A percentile compares a stretch with the other conserved stretches of the same genome.
These are phyloP conservation scores for Penicillium chermesinum DNA, from an alignment of 495 filamentous ascomycete genomes.

Conservation along the genomic window DNA sequence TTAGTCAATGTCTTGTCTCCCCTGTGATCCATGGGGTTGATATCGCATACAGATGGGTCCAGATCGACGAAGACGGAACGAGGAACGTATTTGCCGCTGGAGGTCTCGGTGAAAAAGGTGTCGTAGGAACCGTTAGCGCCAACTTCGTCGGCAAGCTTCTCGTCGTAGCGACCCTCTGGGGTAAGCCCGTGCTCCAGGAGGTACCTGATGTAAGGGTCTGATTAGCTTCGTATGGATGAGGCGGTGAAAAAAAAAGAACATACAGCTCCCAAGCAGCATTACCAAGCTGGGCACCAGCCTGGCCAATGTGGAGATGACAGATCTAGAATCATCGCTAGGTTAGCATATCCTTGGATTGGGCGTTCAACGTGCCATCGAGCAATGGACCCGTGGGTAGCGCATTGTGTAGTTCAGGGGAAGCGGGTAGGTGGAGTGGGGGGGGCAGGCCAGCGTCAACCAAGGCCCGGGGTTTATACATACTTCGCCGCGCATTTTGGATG, in stretches of 20 bases:
- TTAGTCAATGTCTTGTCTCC: conserved; percentile 4
- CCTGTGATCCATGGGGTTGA: neutral
- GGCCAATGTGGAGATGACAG: conserved; percentile 86
- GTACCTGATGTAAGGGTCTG: conserved; percentile 44
- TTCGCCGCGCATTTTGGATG: conserved; percentile 34
- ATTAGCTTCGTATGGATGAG: conserved; percentile 14
- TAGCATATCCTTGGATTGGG: conserved; percentile 4
- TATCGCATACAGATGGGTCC: conserved; percentile 58
- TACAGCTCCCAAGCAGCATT: conserved; percentile 96
- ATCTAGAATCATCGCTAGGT: conserved; percentile 47
- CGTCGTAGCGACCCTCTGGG: conserved; percentile 64
- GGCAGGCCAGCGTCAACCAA: conserved; percentile 12
- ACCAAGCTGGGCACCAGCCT: conserved; percentile 89
- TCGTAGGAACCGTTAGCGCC: conserved; percentile 69
- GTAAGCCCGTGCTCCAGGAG: conserved; percentile 86
- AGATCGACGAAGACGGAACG: conserved; percentile 54
- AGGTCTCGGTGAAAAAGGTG: conserved; percentile 89
- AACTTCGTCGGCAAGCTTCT: conserved; percentile 53
- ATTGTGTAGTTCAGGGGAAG: conserved; percentile 12
- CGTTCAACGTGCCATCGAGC: neutral
- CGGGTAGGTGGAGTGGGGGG: conserved; percentile 14
- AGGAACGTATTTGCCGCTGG: conserved; percentile 82
- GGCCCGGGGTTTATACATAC: conserved; percentile 15
- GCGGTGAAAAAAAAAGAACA: conserved; percentile 52
- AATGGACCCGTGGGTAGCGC: neutral